Percentiles rank a stretch among this genome's conserved stretches.
Evolutionary conservation across 257 asterid species (phyloP).

Genomic region (Salvia splendens): DNA sequence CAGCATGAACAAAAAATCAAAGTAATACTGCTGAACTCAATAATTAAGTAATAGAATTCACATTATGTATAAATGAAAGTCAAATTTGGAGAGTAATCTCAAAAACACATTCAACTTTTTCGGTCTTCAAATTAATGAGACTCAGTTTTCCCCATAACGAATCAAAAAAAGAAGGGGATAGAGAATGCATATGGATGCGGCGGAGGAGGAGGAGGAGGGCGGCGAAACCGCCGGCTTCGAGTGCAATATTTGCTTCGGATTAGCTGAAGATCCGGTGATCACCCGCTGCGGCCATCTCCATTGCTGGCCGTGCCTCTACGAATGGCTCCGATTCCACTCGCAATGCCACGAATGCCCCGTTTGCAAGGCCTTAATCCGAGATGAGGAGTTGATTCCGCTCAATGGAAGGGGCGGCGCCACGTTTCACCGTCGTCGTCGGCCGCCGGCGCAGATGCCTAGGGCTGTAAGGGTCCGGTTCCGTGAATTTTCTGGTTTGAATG

Average conservation of each 20-base stretch:
- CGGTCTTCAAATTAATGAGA: no score
- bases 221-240: constrained; percentile 34
- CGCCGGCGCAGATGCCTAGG: not conserved
- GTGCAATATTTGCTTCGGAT: constrained; percentile 48
- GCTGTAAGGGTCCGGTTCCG: constrained; percentile 37
- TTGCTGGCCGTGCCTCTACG: constrained; percentile 50
- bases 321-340: constrained; percentile 36
- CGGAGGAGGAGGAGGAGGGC: constrained; percentile 11
- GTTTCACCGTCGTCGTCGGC: constrained; percentile 31
- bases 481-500: constrained; percentile 22
- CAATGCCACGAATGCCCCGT: constrained; percentile 42
- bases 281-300: constrained; percentile 52
- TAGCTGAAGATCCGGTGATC: constrained; percentile 49
- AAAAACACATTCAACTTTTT: not conserved
- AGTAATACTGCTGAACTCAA: not conserved
- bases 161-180: no score
- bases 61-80: not conserved
- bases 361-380: constrained; percentile 38
- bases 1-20: not conserved
- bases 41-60: not conserved
- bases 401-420: constrained; percentile 36
- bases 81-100: not conserved
- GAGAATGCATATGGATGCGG: not conserved
- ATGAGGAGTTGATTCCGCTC: constrained; percentile 36
- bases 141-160: no score